Evolutionary conservation across 805 yeast species (phyloP), one percentile per base, ranked within the genome.

Genomic region (Candida easanensis): DNA sequence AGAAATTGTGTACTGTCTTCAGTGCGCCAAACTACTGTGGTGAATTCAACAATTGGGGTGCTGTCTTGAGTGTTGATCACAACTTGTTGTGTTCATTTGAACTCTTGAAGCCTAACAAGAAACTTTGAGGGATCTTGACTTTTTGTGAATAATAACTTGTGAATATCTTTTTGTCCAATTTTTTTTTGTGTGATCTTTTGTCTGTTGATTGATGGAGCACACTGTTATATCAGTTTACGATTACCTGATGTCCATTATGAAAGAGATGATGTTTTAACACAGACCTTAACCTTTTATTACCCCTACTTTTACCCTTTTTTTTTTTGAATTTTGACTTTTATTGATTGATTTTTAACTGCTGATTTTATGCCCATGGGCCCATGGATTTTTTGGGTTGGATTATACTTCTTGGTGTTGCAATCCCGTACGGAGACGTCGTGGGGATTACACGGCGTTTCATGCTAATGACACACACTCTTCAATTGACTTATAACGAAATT

Each of bases 61-160:
- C 99, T 1, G 97, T 91, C 4, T 89, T 93, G 97, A 84, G 95
- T 54, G 98, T 93, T 15, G 80, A 87, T 51, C 95, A 88, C 49
- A 97, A 91, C 57, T 73, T 93, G 51, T 69, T 93, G 47, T 93
- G 99, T 63, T 84, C 93, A 46, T 93, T 93, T 64, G 99, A 93
- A 65, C 74, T 93, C 44, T 71, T 93, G 49, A 96, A 91, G 65
- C 99, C 99, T 3, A 54, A 53, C 18, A 55, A 52, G 40, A 57
- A 54, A 42, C 18, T 49, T 14, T 41, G 22, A 40, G 19, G 3
- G n/a, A n/a, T n/a, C n/a, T n/a, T n/a, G n/a, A n/a, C n/a, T n/a
- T 14, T n/a, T 8, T n/a, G 23, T 33, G 23, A 25, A 33, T 20
- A 10, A 19, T 33, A n/a, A 22, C 25, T 22, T 22, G 31, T 9